Evolutionary conservation across 495 filamentous ascomycete genomes (phyloP).

Genomic region (Oidiodendron maius): DNA sequence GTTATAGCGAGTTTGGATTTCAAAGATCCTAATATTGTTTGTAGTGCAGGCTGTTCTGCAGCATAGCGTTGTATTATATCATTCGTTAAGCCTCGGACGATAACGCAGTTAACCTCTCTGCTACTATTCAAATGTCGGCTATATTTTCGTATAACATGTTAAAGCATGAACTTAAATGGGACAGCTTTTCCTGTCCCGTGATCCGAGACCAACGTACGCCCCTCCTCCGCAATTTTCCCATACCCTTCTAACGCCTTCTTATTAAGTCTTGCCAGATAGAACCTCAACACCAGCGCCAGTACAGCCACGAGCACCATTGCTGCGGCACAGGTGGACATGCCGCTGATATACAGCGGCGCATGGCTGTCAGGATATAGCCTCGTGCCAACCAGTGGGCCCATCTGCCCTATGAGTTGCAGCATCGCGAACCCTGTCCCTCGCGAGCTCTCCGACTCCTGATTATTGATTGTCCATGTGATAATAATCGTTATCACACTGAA

Average conservation of each 20-base stretch:
- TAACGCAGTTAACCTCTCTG: too few species aligned
- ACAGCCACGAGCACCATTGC: slow-evolving; percentile 61
- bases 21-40: neutral
- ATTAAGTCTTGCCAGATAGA: slow-evolving; percentile 53
- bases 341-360: slow-evolving; percentile 56
- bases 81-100: too few species aligned
- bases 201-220: slow-evolving; percentile 4
- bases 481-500: slow-evolving; percentile 67
- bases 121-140: too few species aligned
- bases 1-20: neutral
- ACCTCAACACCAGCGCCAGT: slow-evolving; percentile 48
- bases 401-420: slow-evolving; percentile 66
- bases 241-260: slow-evolving; percentile 26
- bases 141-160: too few species aligned
- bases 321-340: slow-evolving; percentile 60
- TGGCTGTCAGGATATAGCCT: slow-evolving; percentile 57
- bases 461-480: slow-evolving; percentile 71
- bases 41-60: neutral
- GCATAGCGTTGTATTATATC: neutral
- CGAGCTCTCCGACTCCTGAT: slow-evolving; percentile 56
- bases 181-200: neutral
- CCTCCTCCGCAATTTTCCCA: slow-evolving; percentile 31
- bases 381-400: slow-evolving; percentile 68
- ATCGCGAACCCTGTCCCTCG: slow-evolving; percentile 67
- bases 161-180: slow-evolving; percentile 19